phyloP scores from a whole-genome alignment of 805 yeast species.

The Maudiozyma saulgeensis region DNA sequence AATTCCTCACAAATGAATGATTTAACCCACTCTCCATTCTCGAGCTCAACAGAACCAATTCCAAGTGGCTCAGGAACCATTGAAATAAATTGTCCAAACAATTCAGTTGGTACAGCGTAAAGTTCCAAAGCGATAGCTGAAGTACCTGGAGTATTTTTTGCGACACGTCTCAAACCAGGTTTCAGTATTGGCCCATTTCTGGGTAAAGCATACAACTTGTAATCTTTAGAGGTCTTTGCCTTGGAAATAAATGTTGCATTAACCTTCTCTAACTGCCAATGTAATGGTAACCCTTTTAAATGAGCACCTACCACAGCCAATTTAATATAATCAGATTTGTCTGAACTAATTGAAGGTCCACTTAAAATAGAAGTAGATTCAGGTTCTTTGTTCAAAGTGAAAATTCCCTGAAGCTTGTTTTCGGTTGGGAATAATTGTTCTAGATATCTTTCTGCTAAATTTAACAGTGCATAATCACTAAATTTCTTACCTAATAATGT shows the following conservation, averaged over 20 bases:
- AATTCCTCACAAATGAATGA: constrained; percentile 91
- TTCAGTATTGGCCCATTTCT: constrained; percentile 71
- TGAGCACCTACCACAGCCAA: constrained; percentile 97
- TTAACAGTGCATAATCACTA: constrained; percentile 81
- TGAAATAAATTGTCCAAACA: constrained; percentile 72
- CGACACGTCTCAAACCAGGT: constrained; percentile 78
- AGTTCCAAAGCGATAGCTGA: constrained; percentile 64
- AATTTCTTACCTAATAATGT: constrained; percentile 75
- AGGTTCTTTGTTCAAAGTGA: constrained; percentile 7
- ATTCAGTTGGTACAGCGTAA: constrained; percentile 69
- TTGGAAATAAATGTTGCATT: constrained; percentile 60
- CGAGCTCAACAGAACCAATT: constrained; percentile 83
- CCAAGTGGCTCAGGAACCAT: constrained; percentile 95
- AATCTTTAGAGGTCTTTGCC: constrained; percentile 61
- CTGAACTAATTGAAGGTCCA: constrained; percentile 23
- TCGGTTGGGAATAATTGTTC: constrained; percentile 35
- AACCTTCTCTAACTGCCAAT: constrained; percentile 87
- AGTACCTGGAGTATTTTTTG: constrained; percentile 34
- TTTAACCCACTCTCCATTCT: constrained; percentile 73
- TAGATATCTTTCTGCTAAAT: constrained; percentile 68
- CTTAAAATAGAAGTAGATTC: constrained; percentile 9
- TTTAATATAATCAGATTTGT: constrained; percentile 36
- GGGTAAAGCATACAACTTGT: constrained; percentile 76
- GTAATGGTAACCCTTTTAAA: constrained; percentile 74
- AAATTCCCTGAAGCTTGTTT: constrained; percentile 48